Evolutionary conservation across 2,329 filamentous ascomycete species (phyloP).

Genomic region (Arthroderma uncinatum): DNA sequence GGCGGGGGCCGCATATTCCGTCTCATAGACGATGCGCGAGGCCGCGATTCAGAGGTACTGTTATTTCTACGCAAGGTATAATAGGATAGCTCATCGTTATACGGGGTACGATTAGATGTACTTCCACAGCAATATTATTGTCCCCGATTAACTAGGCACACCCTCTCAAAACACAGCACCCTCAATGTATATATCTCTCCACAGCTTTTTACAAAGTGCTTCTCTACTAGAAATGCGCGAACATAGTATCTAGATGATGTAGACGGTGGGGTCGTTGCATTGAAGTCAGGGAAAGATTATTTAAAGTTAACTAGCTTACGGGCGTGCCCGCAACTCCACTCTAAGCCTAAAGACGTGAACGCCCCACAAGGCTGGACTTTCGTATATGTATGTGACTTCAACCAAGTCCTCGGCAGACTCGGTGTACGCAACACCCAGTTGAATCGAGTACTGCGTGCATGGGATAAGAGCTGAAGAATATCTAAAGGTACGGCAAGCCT

Average conservation of each 20-base stretch:
- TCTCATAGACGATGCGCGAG: neutral
- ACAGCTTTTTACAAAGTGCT: no score
- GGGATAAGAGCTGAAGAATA: neutral
- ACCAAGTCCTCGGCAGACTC: no score
- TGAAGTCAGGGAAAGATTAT: no score
- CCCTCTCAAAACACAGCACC: no score
- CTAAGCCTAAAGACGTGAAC: neutral
- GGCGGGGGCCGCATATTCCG: neutral
- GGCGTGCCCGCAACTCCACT: neutral
- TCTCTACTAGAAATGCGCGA: no score
- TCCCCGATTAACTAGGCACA: no score
- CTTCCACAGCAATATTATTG: no score
- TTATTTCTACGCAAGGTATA: neutral
- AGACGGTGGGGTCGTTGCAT: neutral
- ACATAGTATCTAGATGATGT: no score
- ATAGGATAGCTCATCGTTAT: neutral
- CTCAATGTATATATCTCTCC: no score
- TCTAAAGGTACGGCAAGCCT: neutral
- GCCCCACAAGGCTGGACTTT: slow-evolving; percentile 6
- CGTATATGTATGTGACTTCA: neutral
- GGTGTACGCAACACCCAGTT: neutral
- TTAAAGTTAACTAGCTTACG: no score
- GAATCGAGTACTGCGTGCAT: neutral
- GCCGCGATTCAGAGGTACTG: neutral
- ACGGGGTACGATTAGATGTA: neutral